phyloP scores from a whole-genome alignment of 345 rosid genomes.

The Sapria himalayana region DNA sequence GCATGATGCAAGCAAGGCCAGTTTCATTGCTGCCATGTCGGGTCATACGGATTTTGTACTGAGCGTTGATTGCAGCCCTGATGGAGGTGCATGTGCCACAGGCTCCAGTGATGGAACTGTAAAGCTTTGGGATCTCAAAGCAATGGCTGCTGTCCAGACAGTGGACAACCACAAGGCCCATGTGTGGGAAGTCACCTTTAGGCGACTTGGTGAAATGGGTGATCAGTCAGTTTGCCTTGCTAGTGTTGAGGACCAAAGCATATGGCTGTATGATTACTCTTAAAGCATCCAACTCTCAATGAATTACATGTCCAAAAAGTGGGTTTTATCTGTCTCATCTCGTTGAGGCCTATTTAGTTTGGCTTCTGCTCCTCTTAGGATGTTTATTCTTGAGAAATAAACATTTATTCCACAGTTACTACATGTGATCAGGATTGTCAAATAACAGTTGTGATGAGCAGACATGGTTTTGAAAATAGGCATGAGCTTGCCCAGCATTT shows the following conservation, averaged over 20 bases:
- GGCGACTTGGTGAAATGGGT: constrained; percentile 30
- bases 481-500: too few relatives aligned
- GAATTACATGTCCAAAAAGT: too few relatives aligned
- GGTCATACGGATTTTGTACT: constrained; percentile 89
- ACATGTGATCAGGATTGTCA: too few relatives aligned
- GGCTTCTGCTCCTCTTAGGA: too few relatives aligned
- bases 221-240: constrained; percentile 45
- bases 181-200: constrained; percentile 86
- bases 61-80: constrained; percentile 85
- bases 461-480: too few relatives aligned
- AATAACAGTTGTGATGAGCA: too few relatives aligned
- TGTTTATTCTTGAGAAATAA: too few relatives aligned
- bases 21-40: constrained; percentile 52
- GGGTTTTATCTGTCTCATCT: too few relatives aligned
- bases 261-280: constrained; percentile 70
- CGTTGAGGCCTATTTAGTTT: too few relatives aligned
- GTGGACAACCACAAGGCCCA: constrained; percentile 81
- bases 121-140: constrained; percentile 83
- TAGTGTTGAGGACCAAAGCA: constrained; percentile 91
- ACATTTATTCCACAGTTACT: too few relatives aligned
- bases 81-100: constrained; percentile 66
- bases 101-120: constrained; percentile 92
- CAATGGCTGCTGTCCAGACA: constrained; percentile 86
- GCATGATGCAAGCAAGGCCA: constrained; percentile 77
- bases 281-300: constrained; percentile 11